These are phyloP conservation scores for Suillus clintonianus DNA, from an alignment of 768 basidiomycete genomes.

Conservation along the genomic window DNA sequence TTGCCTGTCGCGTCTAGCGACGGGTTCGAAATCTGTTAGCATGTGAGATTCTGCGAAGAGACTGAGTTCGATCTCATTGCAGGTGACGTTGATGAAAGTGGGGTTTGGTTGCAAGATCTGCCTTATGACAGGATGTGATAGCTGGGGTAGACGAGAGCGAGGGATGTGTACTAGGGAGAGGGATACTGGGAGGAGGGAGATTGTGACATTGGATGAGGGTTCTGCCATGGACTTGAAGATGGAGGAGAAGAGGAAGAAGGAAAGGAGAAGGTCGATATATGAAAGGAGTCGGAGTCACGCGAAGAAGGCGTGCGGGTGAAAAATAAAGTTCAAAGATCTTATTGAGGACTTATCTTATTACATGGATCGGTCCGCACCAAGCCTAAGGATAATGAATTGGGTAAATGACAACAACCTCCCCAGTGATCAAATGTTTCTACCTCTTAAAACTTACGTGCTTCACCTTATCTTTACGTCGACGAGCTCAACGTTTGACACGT, in stretches of 20 bases:
- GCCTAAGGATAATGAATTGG: too few relatives aligned
- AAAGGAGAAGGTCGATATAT: constrained; percentile 6
- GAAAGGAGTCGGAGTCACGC: constrained; percentile 22
- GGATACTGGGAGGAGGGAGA: constrained; percentile 69
- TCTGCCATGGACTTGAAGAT: constrained; percentile 24
- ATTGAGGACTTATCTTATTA: background rate
- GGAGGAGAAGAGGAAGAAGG: constrained; percentile 9
- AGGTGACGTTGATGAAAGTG: constrained; percentile 73
- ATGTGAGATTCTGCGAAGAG: constrained; percentile 64
- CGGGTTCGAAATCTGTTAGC: constrained; percentile 59
- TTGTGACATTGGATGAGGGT: constrained; percentile 46
- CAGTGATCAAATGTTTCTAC: background rate
- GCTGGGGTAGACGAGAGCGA: constrained; percentile 58
- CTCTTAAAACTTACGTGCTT: background rate
- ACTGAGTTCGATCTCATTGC: constrained; percentile 78
- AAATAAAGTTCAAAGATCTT: background rate
- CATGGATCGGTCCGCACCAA: background rate
- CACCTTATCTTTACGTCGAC: background rate
- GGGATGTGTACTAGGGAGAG: constrained; percentile 78
- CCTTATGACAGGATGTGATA: constrained; percentile 63
- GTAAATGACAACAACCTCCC: too few relatives aligned
- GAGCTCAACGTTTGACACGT: too few relatives aligned
- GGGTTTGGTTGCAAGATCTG: constrained; percentile 69
- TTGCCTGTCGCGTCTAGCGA: constrained; percentile 59
- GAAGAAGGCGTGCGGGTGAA: constrained; percentile 2